Percentiles rank a stretch among this genome's conserved stretches.
These are phyloP conservation scores for Candida insectorum DNA, from an alignment of 805 yeast genomes.

Conservation along the genomic window DNA sequence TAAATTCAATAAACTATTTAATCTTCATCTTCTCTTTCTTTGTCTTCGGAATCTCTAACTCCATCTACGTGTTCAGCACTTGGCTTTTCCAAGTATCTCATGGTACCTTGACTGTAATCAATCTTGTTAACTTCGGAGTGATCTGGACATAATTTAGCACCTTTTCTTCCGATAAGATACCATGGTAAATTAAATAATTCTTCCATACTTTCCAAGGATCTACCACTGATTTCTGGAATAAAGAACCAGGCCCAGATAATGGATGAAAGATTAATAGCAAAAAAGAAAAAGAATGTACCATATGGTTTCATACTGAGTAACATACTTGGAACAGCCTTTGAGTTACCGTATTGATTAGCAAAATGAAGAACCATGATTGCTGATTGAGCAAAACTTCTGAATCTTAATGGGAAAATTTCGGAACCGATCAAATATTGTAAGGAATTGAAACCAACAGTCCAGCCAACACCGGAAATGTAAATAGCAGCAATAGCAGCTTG, in stretches of 20 bases:
- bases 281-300: constrained; percentile 54
- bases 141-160: constrained; percentile 51
- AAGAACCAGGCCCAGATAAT: constrained; percentile 48
- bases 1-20: no score
- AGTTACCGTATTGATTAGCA: constrained; percentile 55
- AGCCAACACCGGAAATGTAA: constrained; percentile 50
- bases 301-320: constrained; percentile 40
- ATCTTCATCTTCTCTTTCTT: constrained; percentile 7
- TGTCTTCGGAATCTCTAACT: constrained; percentile 11
- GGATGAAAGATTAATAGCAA: constrained; percentile 39
- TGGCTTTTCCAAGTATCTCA: constrained; percentile 10
- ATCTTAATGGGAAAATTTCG: constrained; percentile 51
- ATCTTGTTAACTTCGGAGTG: constrained; percentile 38
- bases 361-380: constrained; percentile 54
- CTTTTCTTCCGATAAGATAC: constrained; percentile 55
- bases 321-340: constrained; percentile 54
- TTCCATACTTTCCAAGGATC: constrained; percentile 51
- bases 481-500: constrained; percentile 50
- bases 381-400: constrained; percentile 49
- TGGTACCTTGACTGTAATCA: constrained; percentile 16
- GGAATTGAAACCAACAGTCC: constrained; percentile 60
- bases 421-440: constrained; percentile 54
- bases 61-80: constrained; percentile 8
- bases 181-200: constrained; percentile 53
- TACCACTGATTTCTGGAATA: constrained; percentile 49